phyloP scores from a whole-genome alignment of 495 filamentous ascomycete genomes.

The Viridothelium virens region DNA sequence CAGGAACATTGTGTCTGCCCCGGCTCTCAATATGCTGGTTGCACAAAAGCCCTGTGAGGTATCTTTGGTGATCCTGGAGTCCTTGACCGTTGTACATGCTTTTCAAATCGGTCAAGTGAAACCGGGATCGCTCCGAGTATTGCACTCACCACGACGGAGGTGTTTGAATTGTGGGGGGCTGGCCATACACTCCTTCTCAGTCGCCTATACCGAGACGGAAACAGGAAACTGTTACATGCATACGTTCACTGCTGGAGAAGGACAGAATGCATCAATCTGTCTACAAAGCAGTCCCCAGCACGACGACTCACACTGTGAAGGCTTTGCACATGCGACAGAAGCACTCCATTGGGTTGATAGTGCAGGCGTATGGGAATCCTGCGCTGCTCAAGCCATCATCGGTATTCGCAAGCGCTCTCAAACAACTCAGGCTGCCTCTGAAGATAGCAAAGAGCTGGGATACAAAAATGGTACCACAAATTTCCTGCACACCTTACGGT shows the following conservation, averaged over 20 bases:
- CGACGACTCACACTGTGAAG: constrained; percentile 26
- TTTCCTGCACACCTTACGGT: not conserved
- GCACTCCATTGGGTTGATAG: constrained; percentile 33
- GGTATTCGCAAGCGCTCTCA: constrained; percentile 32
- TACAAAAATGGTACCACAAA: not conserved
- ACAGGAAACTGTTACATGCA: constrained; percentile 28
- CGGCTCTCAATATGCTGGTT: constrained; percentile 44
- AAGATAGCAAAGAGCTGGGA: not conserved
- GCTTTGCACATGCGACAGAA: constrained; percentile 31
- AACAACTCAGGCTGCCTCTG: not conserved
- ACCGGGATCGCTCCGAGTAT: constrained; percentile 24
- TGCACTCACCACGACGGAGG: constrained; percentile 25
- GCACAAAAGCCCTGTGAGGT: constrained; percentile 42
- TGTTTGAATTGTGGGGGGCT: constrained; percentile 24
- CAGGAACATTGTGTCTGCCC: constrained; percentile 32
- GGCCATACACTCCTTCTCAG: constrained; percentile 27
- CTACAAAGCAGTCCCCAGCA: constrained; percentile 21
- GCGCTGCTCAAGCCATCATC: constrained; percentile 31
- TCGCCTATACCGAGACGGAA: constrained; percentile 29
- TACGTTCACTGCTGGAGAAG: constrained; percentile 24
- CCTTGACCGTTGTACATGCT: constrained; percentile 45
- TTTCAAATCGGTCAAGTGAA: constrained; percentile 51
- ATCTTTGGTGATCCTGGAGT: constrained; percentile 47
- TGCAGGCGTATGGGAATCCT: constrained; percentile 40
- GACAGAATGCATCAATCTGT: constrained; percentile 23